Base-by-base conservation (phyloP, 2,329 filamentous ascomycete genomes). In the Monilinia fructicola region DNA sequence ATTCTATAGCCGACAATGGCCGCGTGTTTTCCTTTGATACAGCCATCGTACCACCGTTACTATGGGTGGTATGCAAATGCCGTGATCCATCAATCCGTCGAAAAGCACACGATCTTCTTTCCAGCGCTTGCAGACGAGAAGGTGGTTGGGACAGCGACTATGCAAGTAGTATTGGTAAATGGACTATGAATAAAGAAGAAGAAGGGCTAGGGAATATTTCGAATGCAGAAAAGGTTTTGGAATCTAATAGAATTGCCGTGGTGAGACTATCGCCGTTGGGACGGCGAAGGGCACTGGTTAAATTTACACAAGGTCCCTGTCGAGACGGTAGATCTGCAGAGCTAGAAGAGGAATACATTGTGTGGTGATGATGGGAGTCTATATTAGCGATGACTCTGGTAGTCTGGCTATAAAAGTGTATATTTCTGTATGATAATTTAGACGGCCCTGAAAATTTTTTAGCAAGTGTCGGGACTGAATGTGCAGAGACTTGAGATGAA, bases 151-250 rank as follows among this genome's bases (percentile, higher is more conserved):
- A 64, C 38, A 67, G 65, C 44, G 23, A 52, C 9, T 56, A 52
- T 12, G 58, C 46, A 5, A 59, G 54, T 38, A 35, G 55, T 35
- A 56, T 66, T 16, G 66, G 50, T 21, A 55, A 44, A 14, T 67
- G 66, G 66, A 60, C 53, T 4, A 62, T 66, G 12, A 52, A 66
- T n/a, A 61, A 63, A 21, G 67, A 68, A 54, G 67, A 66, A 26
- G 52, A 58, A 18, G 52, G 38, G 12, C 31, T 65, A 40, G 62
- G 42, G 18, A 26, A 63, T 31, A 26, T 66, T 14, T 48, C 52
- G 2, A 52, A 10, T 0, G 56, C 58, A 4, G 56, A 63, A 42
- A 16, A 63, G 6, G 58, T 66, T n/a, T 31, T 54, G 28, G 58
- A 44, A 50, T 38, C 56, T 23, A 40, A 40, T 21, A 54, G 58